Evolutionary conservation across 2,329 filamentous ascomycete genomes (phyloP).

Genomic region (Calonectria fujianensis): DNA sequence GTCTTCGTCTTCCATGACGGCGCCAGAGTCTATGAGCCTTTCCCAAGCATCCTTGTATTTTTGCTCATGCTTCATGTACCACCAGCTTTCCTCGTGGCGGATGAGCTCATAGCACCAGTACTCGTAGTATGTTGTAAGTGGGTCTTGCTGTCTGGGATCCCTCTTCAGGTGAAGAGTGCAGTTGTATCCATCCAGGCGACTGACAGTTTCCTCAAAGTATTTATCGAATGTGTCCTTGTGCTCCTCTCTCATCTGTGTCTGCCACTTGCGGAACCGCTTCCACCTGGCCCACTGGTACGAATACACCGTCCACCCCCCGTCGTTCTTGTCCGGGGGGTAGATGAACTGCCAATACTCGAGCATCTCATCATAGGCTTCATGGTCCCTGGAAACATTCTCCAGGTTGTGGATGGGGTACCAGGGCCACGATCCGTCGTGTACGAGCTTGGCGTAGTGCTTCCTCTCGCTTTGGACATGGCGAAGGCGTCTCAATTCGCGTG

Average conservation of each 20-base stretch:
- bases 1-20: slow-evolving; percentile 36
- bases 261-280: slow-evolving; percentile 46
- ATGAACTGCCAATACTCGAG: slow-evolving; percentile 46
- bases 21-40: slow-evolving; percentile 39
- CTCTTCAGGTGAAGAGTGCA: background rate
- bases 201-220: background rate
- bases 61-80: slow-evolving; percentile 43
- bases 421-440: slow-evolving; percentile 47
- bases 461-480: slow-evolving; percentile 33
- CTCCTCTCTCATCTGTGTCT: slow-evolving; percentile 40
- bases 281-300: slow-evolving; percentile 46
- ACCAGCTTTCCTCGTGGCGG: slow-evolving; percentile 38
- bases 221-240: slow-evolving; percentile 45
- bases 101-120: slow-evolving; percentile 57
- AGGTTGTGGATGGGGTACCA: slow-evolving; percentile 47
- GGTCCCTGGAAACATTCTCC: slow-evolving; percentile 38
- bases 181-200: background rate
- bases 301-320: slow-evolving; percentile 45
- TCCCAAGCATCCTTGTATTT: slow-evolving; percentile 46
- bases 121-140: slow-evolving; percentile 48
- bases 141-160: slow-evolving; percentile 8
- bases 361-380: slow-evolving; percentile 33
- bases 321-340: slow-evolving; percentile 20
- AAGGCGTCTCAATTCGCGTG: background rate
- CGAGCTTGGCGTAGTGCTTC: slow-evolving; percentile 35